These are phyloP conservation scores for Solanum rostratum DNA, from an alignment of 257 asterid genomes.

Conservation along the genomic window DNA sequence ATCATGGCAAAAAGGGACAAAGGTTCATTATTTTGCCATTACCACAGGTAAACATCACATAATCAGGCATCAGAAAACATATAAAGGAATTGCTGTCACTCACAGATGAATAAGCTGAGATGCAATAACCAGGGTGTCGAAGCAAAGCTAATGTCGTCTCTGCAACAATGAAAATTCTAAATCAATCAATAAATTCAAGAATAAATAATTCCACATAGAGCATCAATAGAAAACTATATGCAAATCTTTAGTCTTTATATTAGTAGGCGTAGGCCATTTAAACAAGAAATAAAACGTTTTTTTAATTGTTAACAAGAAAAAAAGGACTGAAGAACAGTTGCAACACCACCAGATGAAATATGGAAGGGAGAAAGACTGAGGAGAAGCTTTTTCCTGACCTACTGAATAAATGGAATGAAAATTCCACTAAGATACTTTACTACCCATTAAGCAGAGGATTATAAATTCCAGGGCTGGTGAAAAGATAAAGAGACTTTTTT, in stretches of 20 bases:
- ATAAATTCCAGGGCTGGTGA: background rate
- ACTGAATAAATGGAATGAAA: background rate
- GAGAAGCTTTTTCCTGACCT: background rate
- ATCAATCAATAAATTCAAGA: background rate
- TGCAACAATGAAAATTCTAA: constrained; percentile 29
- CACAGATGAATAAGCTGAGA: constrained; percentile 83
- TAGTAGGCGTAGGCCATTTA: background rate
- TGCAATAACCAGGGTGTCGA: constrained; percentile 96
- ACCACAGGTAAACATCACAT: background rate
- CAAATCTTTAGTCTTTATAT: background rate
- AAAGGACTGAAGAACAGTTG: background rate
- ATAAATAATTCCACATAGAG: background rate
- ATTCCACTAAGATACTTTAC: background rate
- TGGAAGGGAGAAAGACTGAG: background rate
- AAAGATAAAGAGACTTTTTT: background rate
- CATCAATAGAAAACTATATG: background rate
- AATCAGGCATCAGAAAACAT: background rate
- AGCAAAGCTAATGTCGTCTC: constrained; percentile 92
- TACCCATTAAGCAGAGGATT: background rate
- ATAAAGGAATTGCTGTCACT: constrained; percentile 17
- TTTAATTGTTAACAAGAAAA: background rate
- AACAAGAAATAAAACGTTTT: background rate
- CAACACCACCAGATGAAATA: background rate
- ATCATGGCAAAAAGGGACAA: background rate
- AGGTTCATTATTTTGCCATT: background rate